Base-by-base conservation (phyloP, 1,139 yeast species). In the Blastobotrys apis region DNA sequence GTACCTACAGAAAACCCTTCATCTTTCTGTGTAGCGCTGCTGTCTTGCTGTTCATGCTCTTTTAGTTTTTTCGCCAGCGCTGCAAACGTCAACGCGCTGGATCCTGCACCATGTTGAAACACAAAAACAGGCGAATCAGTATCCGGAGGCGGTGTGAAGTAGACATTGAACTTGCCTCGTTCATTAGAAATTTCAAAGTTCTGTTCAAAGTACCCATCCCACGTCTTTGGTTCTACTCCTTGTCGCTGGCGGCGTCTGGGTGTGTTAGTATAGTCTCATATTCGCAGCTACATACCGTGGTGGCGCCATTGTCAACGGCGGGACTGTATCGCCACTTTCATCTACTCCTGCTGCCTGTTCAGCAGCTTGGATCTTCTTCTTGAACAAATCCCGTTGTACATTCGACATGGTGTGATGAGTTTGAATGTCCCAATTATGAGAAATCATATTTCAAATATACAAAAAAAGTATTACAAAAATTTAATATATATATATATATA, bases 61-160 rank as follows among this genome's bases (percentile, higher is more conserved):
- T 33, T 59, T 43, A 77, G 42, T 12, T 66, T 58, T 50, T 62
- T 65, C 0, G 78, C 65, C 27, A 83, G 60, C 29, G 66, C 64
- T 0, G 86, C 86, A 68, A 85, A 92, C 0, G 96, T 74, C 66
- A 86, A 68, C 0, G 84, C 87, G 2, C 86, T 78, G 1, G 97
- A 88, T 0, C 97, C 98, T 1, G 97, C 97, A 4, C 99, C 99
- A 62, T 92, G 99, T 52, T 86, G 94, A 53, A 81, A 80, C 1
- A 90, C 67, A 53, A 84, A 78, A 1, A 87, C 58, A 0, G 94
- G 82, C 0, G 75, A 69, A 0, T 63, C 58, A 0, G 55, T 44
- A 2, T 44, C 45, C 5, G 21, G 10, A 0, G 95, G 92, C 0
- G 78, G 71, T 12, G 70, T 68, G 54, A 71, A 84, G 60, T 81